Conservation (phyloP, 345 rosid species). For the Ceriops zippeliana region DNA sequence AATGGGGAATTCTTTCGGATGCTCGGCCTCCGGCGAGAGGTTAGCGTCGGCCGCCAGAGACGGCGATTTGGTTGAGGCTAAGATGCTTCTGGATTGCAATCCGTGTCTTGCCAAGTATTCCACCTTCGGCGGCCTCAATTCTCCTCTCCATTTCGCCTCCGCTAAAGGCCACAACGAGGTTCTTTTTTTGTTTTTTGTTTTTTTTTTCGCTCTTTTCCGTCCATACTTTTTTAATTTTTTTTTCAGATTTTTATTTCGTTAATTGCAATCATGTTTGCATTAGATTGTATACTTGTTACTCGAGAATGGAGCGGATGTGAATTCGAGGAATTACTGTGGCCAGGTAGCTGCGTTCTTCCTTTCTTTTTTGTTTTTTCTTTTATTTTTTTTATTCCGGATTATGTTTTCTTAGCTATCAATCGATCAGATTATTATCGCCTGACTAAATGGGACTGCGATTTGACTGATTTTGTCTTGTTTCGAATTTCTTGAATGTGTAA, state of each 20-base stretch:
- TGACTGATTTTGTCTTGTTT: neutral
- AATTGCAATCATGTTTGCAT: constrained; percentile 12
- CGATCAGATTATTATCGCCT: neutral
- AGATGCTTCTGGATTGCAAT: constrained; percentile 91
- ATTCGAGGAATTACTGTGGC: constrained; percentile 93
- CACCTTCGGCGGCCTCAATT: constrained; percentile 93
- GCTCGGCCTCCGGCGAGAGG: constrained; percentile 98
- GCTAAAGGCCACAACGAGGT: constrained; percentile 99
- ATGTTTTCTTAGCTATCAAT: neutral
- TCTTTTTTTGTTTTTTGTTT: neutral
- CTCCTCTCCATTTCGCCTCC: constrained; percentile 96
- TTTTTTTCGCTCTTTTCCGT: neutral
- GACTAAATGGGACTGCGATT: neutral
- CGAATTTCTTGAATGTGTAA: neutral
- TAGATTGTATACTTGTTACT: constrained; percentile 80
- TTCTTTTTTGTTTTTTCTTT: neutral
- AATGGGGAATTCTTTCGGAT: constrained; percentile 90
- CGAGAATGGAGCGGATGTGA: constrained; percentile 94
- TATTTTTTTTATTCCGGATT: no score
- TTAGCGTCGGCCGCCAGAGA: constrained; percentile 97
- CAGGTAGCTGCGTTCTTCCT: constrained; percentile 45
- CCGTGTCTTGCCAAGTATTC: constrained; percentile 95
- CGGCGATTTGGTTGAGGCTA: constrained; percentile 94
- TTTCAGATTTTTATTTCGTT: neutral
- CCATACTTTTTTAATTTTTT: neutral